Conservation (phyloP, 257 asterid species). For the Gentiana dahurica region DNA sequence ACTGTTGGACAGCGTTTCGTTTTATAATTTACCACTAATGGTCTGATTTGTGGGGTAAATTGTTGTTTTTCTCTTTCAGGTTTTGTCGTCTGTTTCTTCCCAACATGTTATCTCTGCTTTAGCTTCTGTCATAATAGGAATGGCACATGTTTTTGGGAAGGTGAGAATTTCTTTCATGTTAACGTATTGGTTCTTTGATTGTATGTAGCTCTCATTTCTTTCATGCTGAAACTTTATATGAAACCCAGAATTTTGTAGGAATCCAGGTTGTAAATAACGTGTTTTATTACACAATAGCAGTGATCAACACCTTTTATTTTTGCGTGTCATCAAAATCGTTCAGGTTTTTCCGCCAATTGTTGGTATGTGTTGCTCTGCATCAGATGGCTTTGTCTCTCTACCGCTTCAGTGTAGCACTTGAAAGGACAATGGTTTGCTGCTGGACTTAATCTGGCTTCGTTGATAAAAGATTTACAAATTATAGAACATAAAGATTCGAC, state of each 20-base stretch:
- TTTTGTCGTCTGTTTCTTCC: no score
- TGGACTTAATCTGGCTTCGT: constrained; percentile 27
- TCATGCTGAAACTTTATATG: background rate
- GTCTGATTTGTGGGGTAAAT: no score
- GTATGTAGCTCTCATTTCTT: no score
- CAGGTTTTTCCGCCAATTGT: constrained; percentile 81
- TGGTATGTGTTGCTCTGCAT: constrained; percentile 78
- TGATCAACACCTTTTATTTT: background rate
- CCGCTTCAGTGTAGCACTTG: constrained; percentile 70
- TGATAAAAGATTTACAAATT: constrained; percentile 32
- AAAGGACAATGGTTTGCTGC: constrained; percentile 40
- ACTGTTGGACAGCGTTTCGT: no score
- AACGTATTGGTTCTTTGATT: no score
- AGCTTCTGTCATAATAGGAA: no score
- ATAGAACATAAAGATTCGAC: constrained; percentile 20
- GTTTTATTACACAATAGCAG: background rate
- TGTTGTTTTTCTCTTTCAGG: no score
- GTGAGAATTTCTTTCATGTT: no score
- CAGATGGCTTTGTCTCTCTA: constrained; percentile 92
- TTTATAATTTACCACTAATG: no score
- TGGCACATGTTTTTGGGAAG: no score
- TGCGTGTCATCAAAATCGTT: constrained; percentile 3
- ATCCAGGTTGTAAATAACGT: background rate
- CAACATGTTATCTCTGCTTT: no score
- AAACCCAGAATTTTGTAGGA: background rate